phyloP scores from a whole-genome alignment of 1,284 basidiomycete genomes.

The Cryptococcus jaspeensis region DNA sequence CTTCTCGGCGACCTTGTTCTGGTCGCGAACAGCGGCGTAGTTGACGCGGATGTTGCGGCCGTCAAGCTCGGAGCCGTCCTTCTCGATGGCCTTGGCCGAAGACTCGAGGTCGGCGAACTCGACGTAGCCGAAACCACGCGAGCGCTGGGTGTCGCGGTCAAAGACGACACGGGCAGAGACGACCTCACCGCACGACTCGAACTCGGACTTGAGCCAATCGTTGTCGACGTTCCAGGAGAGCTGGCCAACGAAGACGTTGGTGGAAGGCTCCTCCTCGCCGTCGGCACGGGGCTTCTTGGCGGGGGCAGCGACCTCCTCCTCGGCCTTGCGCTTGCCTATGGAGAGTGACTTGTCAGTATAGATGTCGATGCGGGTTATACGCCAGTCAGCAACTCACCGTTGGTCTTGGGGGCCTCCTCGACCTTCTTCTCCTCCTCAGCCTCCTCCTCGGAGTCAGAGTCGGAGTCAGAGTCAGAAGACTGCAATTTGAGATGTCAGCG shows the following conservation, averaged over 20 bases:
- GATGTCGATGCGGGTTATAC: too few relatives aligned
- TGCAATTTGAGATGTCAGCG: not conserved
- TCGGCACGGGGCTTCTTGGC: constrained; percentile 66
- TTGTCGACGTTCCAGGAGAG: constrained; percentile 98
- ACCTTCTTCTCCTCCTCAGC: constrained; percentile 58
- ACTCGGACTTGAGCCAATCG: constrained; percentile 91
- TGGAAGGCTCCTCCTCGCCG: constrained; percentile 59
- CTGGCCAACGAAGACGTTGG: constrained; percentile 86
- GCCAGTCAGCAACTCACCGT: constrained; percentile 52
- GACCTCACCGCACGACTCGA: constrained; percentile 84
- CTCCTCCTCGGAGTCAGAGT: constrained; percentile 48
- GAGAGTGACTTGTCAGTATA: not conserved
- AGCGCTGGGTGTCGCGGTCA: constrained; percentile 83
- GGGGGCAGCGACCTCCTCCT: constrained; percentile 61
- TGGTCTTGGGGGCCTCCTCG: constrained; percentile 34
- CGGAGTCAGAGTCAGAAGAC: constrained; percentile 13
- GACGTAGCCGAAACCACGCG: constrained; percentile 93
- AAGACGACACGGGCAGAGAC: constrained; percentile 83
- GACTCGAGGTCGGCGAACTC: constrained; percentile 70
- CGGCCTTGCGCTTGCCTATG: constrained; percentile 81
- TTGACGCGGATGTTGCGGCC: constrained; percentile 87
- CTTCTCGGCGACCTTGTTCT: constrained; percentile 63
- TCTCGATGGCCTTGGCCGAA: constrained; percentile 71
- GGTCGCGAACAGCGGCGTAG: constrained; percentile 59
- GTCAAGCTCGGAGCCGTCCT: constrained; percentile 81